Evolutionary conservation across 345 rosid species (phyloP), one percentile per base, ranked within the genome.

Genomic region (Dimocarpus longan): DNA sequence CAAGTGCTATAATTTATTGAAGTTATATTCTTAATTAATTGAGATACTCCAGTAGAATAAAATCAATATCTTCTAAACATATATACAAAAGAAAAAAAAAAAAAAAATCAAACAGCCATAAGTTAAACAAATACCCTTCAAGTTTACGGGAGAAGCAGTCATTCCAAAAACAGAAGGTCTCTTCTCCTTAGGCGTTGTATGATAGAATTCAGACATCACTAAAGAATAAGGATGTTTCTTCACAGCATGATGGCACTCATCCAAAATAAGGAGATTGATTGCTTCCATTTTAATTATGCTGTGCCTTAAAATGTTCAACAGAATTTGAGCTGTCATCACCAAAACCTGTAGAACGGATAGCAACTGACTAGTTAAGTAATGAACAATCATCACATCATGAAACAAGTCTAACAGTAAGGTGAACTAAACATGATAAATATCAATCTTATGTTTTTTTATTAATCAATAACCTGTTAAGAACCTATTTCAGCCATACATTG

Each of bases 61-160:
- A 48, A 48, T 28, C 21, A 68, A 69, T 22, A 56, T 42, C 67
- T 71, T 71, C 52, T 32, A 32, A 59, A 66, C 52, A 40, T 32
- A 32, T 2, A 32, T 32, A 32, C 37, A 26, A 48, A 71, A 75
- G 68, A 26, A 26, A 72, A 59, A 78, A 77, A n/a, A n/a, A n/a
- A n/a, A 50, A 77, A 67, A 74, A 80, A 21, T 10, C 48, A 32
- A 57, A 37, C 10, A 10, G 28, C 24, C 5, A 40, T 19, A 82
- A 57, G 71, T 63, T 26, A 66, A 78, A 76, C 65, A 32, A 10
- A 71, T 90, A 95, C 99, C 99, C 78, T 96, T 96, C 78, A 96
- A 85, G 83, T 96, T 96, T 78, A 96, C 99, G 65, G 99, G 99
- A 12, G 99, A 96, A 76, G 99, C 99, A 75, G 99, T 96, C 99